Conservation (phyloP, 306 rosid species). For the Cucurbita moschata region DNA sequence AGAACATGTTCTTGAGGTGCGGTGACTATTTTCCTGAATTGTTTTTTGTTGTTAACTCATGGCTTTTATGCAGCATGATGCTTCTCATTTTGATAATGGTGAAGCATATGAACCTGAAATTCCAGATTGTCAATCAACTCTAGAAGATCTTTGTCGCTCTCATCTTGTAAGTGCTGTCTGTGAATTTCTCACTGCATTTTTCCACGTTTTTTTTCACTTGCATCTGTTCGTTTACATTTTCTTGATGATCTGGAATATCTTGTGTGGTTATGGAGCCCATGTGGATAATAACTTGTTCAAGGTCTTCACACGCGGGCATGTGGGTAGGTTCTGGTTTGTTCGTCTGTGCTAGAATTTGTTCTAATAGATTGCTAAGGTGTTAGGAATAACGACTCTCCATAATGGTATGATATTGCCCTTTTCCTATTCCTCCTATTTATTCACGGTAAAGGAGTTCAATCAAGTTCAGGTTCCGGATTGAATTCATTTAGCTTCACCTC, state of each 20-base stretch:
- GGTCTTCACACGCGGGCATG: neutral
- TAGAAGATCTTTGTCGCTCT: constrained; percentile 93
- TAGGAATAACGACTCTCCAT: no score
- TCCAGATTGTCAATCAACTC: constrained; percentile 44
- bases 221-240: neutral
- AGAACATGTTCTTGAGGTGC: neutral
- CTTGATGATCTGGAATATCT: neutral
- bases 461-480: no score
- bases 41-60: constrained; percentile 14
- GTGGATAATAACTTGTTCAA: constrained; percentile 1
- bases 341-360: neutral
- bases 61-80: constrained; percentile 27
- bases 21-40: neutral
- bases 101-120: constrained; percentile 30
- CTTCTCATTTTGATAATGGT: constrained; percentile 23
- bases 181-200: neutral
- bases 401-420: no score
- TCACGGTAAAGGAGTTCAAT: no score
- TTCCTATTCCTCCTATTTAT: no score
- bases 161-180: constrained; percentile 56
- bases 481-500: no score
- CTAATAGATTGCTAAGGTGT: neutral
- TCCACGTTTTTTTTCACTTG: neutral
- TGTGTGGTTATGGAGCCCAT: neutral
- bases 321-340: neutral